Conservation (phyloP, 305 asterid genomes). For the Nicotiana rustica region DNA sequence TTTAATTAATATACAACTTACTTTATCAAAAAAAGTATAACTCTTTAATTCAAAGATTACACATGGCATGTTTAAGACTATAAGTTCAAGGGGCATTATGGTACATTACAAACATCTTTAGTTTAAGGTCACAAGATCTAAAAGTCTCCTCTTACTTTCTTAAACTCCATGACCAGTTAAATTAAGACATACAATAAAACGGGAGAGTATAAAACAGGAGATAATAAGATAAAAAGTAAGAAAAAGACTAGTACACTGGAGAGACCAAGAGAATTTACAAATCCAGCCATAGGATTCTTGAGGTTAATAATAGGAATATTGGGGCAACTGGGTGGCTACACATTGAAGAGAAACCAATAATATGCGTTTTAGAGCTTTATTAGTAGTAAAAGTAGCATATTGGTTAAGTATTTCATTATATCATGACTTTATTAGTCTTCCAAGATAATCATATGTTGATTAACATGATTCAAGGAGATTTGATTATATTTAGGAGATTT, state of each 20-base stretch:
- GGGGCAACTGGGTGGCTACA: background rate
- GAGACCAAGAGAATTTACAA: background rate
- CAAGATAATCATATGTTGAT: background rate
- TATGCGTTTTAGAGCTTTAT: background rate
- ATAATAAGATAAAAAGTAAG: background rate
- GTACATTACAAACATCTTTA: too few species aligned
- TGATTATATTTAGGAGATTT: too few species aligned
- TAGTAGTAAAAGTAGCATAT: conserved; percentile 7
- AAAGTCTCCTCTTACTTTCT: too few species aligned
- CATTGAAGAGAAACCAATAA: conserved; percentile 16
- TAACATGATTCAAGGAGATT: too few species aligned
- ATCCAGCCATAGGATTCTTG: background rate
- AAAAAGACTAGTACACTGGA: conserved; percentile 19
- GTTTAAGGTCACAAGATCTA: too few species aligned
- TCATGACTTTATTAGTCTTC: conserved; percentile 10
- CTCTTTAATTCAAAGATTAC: too few species aligned
- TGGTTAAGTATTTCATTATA: background rate
- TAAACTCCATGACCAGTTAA: too few species aligned
- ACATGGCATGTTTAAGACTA: too few species aligned
- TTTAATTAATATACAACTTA: too few species aligned
- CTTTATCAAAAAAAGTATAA: too few species aligned
- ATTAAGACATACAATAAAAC: too few species aligned
- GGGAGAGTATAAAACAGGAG: background rate
- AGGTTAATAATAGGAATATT: background rate
- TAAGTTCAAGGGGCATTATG: too few species aligned